Evolutionary conservation across 225 moss, liverwort and hornwort species (phyloP).

Genomic region (Antitrichia curtipendula): DNA sequence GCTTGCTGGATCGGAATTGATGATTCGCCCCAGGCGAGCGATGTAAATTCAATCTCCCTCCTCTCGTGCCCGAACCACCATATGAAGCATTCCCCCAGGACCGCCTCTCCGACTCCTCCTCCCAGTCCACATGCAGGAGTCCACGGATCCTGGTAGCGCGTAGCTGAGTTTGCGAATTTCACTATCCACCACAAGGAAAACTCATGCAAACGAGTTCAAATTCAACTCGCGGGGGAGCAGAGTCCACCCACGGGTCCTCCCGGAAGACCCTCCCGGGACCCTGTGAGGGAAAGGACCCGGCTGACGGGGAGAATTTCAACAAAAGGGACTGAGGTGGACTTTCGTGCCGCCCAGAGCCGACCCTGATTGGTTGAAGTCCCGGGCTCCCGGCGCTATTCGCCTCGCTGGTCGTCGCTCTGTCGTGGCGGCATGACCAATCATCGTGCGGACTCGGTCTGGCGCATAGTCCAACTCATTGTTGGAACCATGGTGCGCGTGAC

Average conservation of each 20-base stretch:
- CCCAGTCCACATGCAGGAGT: neutral
- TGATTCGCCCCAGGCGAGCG: neutral
- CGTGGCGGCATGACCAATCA: neutral
- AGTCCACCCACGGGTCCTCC: neutral
- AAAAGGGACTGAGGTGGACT: neutral
- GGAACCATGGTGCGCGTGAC: neutral
- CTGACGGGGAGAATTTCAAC: neutral
- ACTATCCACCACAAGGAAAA: neutral
- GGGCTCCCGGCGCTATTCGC: neutral
- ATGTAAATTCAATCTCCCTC: neutral
- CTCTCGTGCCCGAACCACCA: neutral
- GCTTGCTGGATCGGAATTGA: too few species aligned
- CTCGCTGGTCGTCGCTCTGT: neutral
- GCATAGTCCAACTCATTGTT: neutral
- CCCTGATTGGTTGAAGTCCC: neutral
- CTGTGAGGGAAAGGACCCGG: neutral
- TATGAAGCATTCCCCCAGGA: neutral
- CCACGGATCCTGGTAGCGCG: neutral
- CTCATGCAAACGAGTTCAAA: neutral
- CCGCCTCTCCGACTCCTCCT: neutral
- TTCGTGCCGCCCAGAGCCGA: neutral
- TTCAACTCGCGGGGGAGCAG: neutral
- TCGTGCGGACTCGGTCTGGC: neutral
- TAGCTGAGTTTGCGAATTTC: neutral
- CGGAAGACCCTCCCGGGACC: neutral